Evolutionary conservation across 106 monocot species (phyloP).

Genomic region (Dioscorea dumetorum): DNA sequence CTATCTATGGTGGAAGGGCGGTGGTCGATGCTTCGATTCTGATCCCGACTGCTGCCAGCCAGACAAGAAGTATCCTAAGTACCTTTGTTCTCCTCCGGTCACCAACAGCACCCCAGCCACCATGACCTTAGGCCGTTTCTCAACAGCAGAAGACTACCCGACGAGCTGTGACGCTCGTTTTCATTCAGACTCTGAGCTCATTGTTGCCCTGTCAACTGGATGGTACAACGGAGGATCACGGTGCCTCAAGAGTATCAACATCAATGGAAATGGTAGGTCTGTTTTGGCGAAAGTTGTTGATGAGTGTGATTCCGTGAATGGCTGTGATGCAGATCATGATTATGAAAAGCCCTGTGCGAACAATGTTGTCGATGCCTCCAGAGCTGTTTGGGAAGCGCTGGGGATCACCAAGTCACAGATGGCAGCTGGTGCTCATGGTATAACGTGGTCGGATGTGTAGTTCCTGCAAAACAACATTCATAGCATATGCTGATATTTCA

Average conservation of each 20-base stretch:
- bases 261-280: neutral
- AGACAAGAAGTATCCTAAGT: neutral
- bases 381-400: neutral
- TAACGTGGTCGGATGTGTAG: no score
- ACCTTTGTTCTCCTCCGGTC: neutral
- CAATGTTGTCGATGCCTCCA: neutral
- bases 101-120: neutral
- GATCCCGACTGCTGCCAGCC: neutral
- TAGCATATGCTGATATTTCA: no score
- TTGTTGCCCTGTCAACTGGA: neutral
- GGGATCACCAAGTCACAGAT: neutral
- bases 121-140: neutral
- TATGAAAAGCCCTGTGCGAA: neutral
- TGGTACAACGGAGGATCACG: neutral
- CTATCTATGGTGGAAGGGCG: neutral
- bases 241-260: neutral
- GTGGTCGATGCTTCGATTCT: neutral
- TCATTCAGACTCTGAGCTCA: no score
- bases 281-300: neutral
- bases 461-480: no score
- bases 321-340: neutral
- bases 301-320: neutral
- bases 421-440: no score
- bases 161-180: neutral
- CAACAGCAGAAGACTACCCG: neutral